These are phyloP conservation scores for Cystobasidiopsis lactophilus DNA, from an alignment of 768 basidiomycete genomes.

Conservation along the genomic window DNA sequence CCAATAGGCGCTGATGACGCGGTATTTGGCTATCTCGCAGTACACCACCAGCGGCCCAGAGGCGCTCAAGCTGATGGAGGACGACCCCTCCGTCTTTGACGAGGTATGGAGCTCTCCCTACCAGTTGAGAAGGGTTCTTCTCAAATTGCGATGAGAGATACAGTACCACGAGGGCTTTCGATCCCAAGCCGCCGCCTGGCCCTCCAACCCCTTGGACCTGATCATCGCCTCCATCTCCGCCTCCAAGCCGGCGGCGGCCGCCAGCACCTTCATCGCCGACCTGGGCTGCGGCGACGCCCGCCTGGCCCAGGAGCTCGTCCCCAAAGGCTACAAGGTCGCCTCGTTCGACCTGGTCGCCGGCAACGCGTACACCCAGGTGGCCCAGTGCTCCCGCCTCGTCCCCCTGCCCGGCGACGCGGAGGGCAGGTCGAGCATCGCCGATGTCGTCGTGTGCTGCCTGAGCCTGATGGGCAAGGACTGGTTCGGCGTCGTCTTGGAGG, in stretches of 20 bases:
- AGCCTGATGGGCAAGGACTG: slow-evolving; percentile 96
- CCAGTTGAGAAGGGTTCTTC: background rate
- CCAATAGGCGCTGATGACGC: too few species aligned
- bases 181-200: slow-evolving; percentile 78
- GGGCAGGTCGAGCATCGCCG: slow-evolving; percentile 55
- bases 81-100: slow-evolving; percentile 55
- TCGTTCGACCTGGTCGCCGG: slow-evolving; percentile 49
- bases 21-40: background rate
- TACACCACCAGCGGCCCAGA: slow-evolving; percentile 65
- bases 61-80: slow-evolving; percentile 59
- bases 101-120: slow-evolving; percentile 40
- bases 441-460: slow-evolving; percentile 77
- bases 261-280: slow-evolving; percentile 59
- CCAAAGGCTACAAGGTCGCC: slow-evolving; percentile 33
- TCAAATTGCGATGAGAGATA: too few species aligned
- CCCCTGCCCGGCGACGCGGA: slow-evolving; percentile 63
- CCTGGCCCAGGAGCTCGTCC: slow-evolving; percentile 44
- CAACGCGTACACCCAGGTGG: slow-evolving; percentile 44
- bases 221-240: slow-evolving; percentile 43
- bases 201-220: slow-evolving; percentile 70
- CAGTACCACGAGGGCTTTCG: slow-evolving; percentile 89
- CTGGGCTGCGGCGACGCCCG: slow-evolving; percentile 88
- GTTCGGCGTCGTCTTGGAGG: slow-evolving; percentile 71
- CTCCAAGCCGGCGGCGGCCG: slow-evolving; percentile 30
- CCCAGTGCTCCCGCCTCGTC: slow-evolving; percentile 60